phyloP scores from a whole-genome alignment of 257 asterid species.

The Lavandula angustifolia region DNA sequence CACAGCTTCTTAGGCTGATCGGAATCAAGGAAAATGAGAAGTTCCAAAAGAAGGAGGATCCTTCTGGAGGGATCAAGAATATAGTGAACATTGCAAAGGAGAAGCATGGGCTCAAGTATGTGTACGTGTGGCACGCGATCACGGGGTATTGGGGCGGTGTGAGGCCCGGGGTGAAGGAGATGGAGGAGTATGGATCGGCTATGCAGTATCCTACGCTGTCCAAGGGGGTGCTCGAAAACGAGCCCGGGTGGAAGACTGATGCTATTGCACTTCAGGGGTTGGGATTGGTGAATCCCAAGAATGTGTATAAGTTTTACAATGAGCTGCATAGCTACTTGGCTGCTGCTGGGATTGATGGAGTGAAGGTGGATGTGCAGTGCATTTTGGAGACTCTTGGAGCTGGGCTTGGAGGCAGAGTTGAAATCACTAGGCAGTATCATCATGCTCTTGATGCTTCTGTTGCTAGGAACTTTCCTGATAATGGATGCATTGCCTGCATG shows the following conservation, averaged over 20 bases:
- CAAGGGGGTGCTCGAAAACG: slow-evolving; percentile 69
- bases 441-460: slow-evolving; percentile 90
- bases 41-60: slow-evolving; percentile 61
- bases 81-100: slow-evolving; percentile 68
- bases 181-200: slow-evolving; percentile 61
- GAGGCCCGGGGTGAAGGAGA: slow-evolving; percentile 63
- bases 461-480: slow-evolving; percentile 69
- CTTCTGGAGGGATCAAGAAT: slow-evolving; percentile 61
- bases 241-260: slow-evolving; percentile 73
- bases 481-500: slow-evolving; percentile 91
- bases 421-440: slow-evolving; percentile 72
- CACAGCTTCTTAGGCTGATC: slow-evolving; percentile 57
- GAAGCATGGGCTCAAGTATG: slow-evolving; percentile 67
- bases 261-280: slow-evolving; percentile 73
- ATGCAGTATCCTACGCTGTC: slow-evolving; percentile 66
- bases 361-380: slow-evolving; percentile 87
- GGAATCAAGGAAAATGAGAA: slow-evolving; percentile 75
- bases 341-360: slow-evolving; percentile 79
- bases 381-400: slow-evolving; percentile 82
- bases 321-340: slow-evolving; percentile 80
- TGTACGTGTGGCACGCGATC: slow-evolving; percentile 88
- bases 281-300: slow-evolving; percentile 81
- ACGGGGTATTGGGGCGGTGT: slow-evolving; percentile 94
- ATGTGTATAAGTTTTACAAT: slow-evolving; percentile 63
- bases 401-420: slow-evolving; percentile 85